Base-by-base conservation (phyloP, 352 stramenopile species). In the Phytophthora idaei region DNA sequence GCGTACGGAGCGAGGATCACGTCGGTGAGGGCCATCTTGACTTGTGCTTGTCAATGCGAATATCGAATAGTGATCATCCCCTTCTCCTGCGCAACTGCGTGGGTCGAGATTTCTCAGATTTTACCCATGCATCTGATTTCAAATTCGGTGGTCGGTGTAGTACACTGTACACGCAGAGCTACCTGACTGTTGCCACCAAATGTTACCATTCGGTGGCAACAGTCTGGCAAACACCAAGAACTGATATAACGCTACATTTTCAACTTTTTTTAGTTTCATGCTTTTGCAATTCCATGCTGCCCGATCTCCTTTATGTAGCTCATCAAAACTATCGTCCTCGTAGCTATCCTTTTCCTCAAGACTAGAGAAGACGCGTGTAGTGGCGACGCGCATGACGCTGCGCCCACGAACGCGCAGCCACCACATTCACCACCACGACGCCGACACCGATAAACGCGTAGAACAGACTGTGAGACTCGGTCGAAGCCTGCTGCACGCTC, bases 291-390 rank as follows among this genome's bases (percentile, higher is more conserved):
- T 11, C 12, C 12, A 41, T 41, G 8, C 36, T 41, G 36, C 36
- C 42, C 42, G 10, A 21, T 5, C 3, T 45, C 15, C 36, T 17
- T 14, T 28, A 32, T n/a, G 10, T 34, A 28, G 46, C 48, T 27
- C 15, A 21, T 63, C 47, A 47, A 58, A 59, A 56, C 32, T 64
- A 56, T 39, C 28, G 21, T 0, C 17, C 17, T 21, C 17, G 17
- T 21, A 21, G 17, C 21, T 10, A n/a, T 56, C 50, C 14, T 17
- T 36, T 21, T 21, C 54, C n/a, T 62, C 1, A 10, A 25, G 36
- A 37, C 15, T 54, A 89, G 5, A 81, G 57, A 2, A 89, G 76
- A 58, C 41, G 78, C 47, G 54, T 78, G 80, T 89, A 89, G 65
- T 85, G 76, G 57, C 78, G 71, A 71, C 77, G 80, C 60, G 70